Percentiles rank a stretch among this genome's conserved stretches.
Conservation (phyloP, 129 eudicot species). For the Arctium lappa region DNA sequence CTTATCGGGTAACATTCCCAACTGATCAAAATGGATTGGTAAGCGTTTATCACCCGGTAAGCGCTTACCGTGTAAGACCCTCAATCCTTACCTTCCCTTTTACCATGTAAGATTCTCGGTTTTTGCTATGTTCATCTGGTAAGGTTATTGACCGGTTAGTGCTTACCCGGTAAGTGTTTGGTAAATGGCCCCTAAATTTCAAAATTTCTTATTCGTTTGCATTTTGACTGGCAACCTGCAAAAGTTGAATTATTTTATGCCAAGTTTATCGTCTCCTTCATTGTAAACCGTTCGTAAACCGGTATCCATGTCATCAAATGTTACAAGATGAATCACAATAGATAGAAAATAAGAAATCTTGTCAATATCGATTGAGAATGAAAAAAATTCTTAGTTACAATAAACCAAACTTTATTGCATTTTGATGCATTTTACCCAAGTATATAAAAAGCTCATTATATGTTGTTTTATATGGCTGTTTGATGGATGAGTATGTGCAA, state of each 20-base stretch:
- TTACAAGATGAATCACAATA: neutral
- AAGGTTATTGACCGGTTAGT: too few species aligned
- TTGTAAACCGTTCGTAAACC: neutral
- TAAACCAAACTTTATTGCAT: neutral
- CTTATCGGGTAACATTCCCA: too few species aligned
- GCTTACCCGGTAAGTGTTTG: too few species aligned
- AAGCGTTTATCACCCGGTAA: too few species aligned
- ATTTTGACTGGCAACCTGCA: neutral
- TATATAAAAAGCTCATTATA: neutral
- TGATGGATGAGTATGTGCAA: neutral
- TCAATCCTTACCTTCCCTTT: too few species aligned
- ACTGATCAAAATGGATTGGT: too few species aligned
- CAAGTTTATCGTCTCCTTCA: neutral
- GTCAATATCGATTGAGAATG: neutral
- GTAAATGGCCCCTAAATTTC: neutral
- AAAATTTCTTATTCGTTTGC: too few species aligned
- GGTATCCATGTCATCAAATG: neutral
- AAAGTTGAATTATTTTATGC: neutral
- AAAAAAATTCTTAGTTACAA: neutral
- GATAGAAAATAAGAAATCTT: neutral
- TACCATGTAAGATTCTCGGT: too few species aligned
- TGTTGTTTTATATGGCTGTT: neutral
- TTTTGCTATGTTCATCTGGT: too few species aligned
- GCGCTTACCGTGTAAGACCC: too few species aligned
- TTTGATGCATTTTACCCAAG: neutral